Percentiles rank a stretch among this genome's conserved stretches.
These are phyloP conservation scores for Neolentinus lepideus DNA, from an alignment of 1,284 basidiomycete species.

Conservation along the genomic window DNA sequence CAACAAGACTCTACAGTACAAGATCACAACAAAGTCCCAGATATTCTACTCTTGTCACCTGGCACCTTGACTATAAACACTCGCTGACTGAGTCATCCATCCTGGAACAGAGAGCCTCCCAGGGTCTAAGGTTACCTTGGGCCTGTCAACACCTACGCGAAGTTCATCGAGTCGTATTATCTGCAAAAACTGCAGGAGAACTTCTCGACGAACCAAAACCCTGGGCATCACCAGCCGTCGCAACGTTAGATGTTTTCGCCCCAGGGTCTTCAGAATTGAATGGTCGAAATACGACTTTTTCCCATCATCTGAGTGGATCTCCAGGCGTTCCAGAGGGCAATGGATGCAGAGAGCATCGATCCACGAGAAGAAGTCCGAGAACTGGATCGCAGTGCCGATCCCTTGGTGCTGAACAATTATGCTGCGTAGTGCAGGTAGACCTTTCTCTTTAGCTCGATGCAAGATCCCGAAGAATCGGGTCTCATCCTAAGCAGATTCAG, in stretches of 20 bases:
- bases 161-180: not conserved
- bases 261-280: not conserved
- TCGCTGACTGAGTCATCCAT: too few relatives aligned
- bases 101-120: too few relatives aligned
- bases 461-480: not conserved
- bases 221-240: not conserved
- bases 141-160: not conserved
- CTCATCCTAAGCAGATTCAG: not conserved
- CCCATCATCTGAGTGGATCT: not conserved
- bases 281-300: not conserved
- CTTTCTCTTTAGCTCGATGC: not conserved
- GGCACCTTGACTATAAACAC: too few relatives aligned
- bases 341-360: not conserved
- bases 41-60: too few relatives aligned
- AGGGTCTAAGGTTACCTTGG: not conserved
- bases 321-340: not conserved
- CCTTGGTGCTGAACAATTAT: not conserved
- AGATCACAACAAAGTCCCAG: too few relatives aligned
- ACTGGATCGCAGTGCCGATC: not conserved
- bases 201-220: not conserved
- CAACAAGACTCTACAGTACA: too few relatives aligned
- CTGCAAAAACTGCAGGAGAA: not conserved
- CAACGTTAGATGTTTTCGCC: not conserved
- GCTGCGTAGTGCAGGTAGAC: not conserved
- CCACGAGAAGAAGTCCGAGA: not conserved